phyloP scores from a whole-genome alignment of 129 eudicot species.

The Gnaphalium uliginosum region DNA sequence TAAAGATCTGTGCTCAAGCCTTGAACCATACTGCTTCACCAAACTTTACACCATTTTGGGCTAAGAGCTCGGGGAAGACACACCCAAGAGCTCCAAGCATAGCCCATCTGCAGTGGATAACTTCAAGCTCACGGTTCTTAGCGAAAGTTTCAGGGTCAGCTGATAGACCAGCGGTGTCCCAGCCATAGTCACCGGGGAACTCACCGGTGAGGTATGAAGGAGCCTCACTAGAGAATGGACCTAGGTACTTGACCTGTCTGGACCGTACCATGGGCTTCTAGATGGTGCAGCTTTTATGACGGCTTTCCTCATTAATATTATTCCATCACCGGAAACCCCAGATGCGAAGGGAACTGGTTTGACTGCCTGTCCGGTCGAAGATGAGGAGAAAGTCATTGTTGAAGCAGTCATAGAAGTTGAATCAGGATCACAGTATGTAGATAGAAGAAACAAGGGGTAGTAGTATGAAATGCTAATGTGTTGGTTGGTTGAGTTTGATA shows the following conservation, averaged over 20 bases:
- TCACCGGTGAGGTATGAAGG: no score
- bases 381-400: constrained; percentile 25
- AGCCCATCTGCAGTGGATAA: constrained; percentile 8
- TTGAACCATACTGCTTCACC: constrained; percentile 36
- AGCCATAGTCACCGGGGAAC: no score
- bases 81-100: constrained; percentile 37
- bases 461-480: no score
- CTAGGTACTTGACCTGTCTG: no score
- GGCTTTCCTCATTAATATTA: constrained; percentile 22
- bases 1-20: constrained; percentile 28
- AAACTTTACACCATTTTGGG: constrained; percentile 28
- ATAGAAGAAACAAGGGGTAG: no score
- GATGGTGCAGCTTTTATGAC: neutral
- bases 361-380: constrained; percentile 15
- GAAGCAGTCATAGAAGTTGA: constrained; percentile 24
- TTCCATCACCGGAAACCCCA: neutral
- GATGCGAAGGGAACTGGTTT: constrained; percentile 9
- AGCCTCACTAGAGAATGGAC: no score
- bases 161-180: no score
- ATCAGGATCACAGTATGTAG: no score
- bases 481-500: neutral
- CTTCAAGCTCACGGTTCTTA: no score
- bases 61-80: constrained; percentile 29
- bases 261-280: no score
- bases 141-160: no score